phyloP scores from a whole-genome alignment of 331 rosid genomes.

The Pyrus hybrid region DNA sequence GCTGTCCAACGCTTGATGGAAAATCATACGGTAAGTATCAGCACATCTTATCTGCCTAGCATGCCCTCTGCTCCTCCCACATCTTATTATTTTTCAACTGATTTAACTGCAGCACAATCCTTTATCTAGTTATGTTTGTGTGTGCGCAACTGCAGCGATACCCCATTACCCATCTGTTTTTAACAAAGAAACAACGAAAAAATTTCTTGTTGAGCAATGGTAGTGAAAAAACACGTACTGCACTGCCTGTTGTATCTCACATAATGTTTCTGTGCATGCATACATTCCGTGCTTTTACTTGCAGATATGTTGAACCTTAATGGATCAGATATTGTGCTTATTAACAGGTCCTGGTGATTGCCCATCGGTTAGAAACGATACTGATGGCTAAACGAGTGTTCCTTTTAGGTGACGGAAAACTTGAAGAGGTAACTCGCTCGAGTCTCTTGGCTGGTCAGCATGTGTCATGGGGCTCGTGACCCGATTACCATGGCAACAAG shows the following conservation, averaged over 20 bases:
- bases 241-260: no score
- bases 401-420: slow-evolving; percentile 61
- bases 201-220: no score
- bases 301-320: no score
- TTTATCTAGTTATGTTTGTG: no score
- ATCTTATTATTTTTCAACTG: background rate
- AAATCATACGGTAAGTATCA: slow-evolving; percentile 58
- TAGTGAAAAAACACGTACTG: no score
- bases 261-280: no score
- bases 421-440: slow-evolving; percentile 56
- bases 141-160: background rate
- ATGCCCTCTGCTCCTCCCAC: background rate
- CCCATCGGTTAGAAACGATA: slow-evolving; percentile 85
- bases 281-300: no score
- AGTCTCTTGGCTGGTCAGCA: slow-evolving; percentile 26
- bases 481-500: slow-evolving; percentile 10
- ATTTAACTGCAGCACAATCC: background rate
- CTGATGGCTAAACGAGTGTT: slow-evolving; percentile 76
- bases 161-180: no score
- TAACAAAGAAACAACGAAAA: no score
- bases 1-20: slow-evolving; percentile 69
- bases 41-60: background rate
- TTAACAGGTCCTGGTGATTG: slow-evolving; percentile 75
- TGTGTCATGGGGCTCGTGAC: slow-evolving; percentile 36
- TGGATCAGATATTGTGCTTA: background rate